Evolutionary conservation across 2,329 filamentous ascomycete species (phyloP), one percentile per base, ranked within the genome.

Genomic region (Didymellaceae sp.): DNA sequence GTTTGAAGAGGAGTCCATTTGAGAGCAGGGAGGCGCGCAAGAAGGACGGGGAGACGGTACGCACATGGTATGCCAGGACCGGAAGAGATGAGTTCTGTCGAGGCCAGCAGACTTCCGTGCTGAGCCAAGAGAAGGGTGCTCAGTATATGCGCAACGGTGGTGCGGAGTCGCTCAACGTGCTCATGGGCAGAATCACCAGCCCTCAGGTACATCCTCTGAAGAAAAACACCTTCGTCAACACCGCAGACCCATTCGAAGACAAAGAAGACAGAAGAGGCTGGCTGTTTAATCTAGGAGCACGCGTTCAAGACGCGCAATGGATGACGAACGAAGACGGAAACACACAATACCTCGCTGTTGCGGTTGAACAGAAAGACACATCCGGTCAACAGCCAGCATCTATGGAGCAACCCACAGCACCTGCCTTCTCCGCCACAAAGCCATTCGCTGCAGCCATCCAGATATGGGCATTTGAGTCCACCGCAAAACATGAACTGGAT

Each of bases 271-370:
- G 73, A 47, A 62, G 61, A 30, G 78, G 76, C 3, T 87, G 83
- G 80, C 62, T 86, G 2, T 59, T 86, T 35, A 83, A 85, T 60
- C 50, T 85, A 16, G 83, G 82, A 4, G 74, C 75, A 1, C 80
- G 77, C 40, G 67, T 85, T 7, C 78, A 82, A 54, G 80, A 78
- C 25, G 58, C 77, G 5, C 75, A 77, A 30, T 80, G 78, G 77
- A 70, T 63, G 5, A 68, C 73, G 5, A 74, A 74, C 25, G 72
- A 75, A 38, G 49, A 71, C 16, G 76, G 75, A 2, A 57, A 63
- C n/a, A 74, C 70, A 16, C 84, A 87, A 57, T 86, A 84, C 67
- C 74, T 87, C 6, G 81, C 82, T 14, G 68, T 84, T 6, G 73
- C 74, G 22, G 72, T 76, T 13, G 51, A 68, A 62, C 59, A 72